A percentile compares a stretch with the other conserved stretches of the same genome.
phyloP scores from a whole-genome alignment of 2,329 filamentous ascomycete genomes.

The Blastomyces parvus region DNA sequence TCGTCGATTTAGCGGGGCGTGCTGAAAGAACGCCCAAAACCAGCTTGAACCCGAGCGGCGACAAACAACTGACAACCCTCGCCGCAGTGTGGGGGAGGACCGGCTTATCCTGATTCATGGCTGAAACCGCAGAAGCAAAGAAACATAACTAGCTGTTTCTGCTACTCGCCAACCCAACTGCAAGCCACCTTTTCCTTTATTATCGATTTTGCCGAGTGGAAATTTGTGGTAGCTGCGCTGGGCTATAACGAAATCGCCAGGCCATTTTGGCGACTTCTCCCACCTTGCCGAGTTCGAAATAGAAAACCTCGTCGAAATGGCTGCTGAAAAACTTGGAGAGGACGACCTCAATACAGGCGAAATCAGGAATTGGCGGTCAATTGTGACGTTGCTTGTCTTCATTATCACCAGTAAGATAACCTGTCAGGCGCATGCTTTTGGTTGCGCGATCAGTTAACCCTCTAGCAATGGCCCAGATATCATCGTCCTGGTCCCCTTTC shows the following conservation, averaged over 20 bases:
- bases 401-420: slow-evolving; percentile 55
- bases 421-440: not conserved
- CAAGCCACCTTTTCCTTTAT: not conserved
- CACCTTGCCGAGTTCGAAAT: not conserved
- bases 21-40: not conserved
- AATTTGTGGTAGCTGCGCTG: not conserved
- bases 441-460: slow-evolving; percentile 6
- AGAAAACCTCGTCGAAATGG: not conserved
- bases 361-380: slow-evolving; percentile 59
- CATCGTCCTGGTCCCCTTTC: slow-evolving; percentile 59
- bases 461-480: slow-evolving; percentile 43
- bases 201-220: not conserved
- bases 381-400: slow-evolving; percentile 60
- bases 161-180: not conserved
- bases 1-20: not conserved
- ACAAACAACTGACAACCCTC: not conserved
- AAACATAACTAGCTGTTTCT: not conserved
- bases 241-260: not conserved
- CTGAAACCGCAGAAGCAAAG: not conserved
- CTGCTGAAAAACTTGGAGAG: not conserved
- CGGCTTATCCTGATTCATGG: not conserved
- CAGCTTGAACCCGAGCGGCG: not conserved
- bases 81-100: not conserved
- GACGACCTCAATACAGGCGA: slow-evolving; percentile 41
- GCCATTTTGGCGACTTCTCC: not conserved